Evolutionary conservation across 495 filamentous ascomycete species (phyloP).

Genomic region (Diplogelasinospora grovesii): DNA sequence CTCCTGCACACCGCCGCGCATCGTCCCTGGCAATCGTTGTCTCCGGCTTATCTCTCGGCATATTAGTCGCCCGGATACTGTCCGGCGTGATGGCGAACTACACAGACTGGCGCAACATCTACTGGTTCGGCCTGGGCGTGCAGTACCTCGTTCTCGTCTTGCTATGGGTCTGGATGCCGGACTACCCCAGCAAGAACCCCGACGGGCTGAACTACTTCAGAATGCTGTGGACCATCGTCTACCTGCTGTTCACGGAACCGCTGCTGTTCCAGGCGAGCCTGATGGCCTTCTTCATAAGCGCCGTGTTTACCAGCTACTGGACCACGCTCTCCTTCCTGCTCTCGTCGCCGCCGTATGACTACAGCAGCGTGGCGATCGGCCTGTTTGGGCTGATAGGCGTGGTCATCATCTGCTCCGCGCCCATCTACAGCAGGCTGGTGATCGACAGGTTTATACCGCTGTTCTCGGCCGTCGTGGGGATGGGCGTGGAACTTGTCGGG

Average conservation of each 20-base stretch:
- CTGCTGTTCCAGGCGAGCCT: conserved; percentile 54
- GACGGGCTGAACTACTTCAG: conserved; percentile 56
- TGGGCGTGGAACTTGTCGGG: conserved; percentile 51
- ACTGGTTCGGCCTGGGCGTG: conserved; percentile 71
- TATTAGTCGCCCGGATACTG: conserved; percentile 70
- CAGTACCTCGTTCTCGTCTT: conserved; percentile 61
- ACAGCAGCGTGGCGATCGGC: conserved; percentile 60
- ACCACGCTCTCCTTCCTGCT: conserved; percentile 80
- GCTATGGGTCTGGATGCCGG: conserved; percentile 70
- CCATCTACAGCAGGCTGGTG: conserved; percentile 61
- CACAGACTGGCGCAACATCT: conserved; percentile 67
- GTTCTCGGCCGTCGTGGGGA: conserved; percentile 58
- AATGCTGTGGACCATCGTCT: conserved; percentile 57
- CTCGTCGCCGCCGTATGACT: conserved; percentile 59
- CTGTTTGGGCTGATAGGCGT: conserved; percentile 76
- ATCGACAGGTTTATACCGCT: conserved; percentile 64
- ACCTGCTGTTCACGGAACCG: conserved; percentile 56
- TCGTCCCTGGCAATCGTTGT: conserved; percentile 66
- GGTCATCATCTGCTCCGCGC: conserved; percentile 56
- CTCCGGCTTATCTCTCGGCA: conserved; percentile 69
- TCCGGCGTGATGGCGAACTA: conserved; percentile 69
- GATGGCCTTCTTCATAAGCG: conserved; percentile 34
- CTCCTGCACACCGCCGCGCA: conserved; percentile 60
- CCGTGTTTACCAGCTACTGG: conserved; percentile 53
- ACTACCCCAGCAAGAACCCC: conserved; percentile 71